Evolutionary conservation across 768 basidiomycete species (phyloP).

Genomic region (Naematelia encephala): DNA sequence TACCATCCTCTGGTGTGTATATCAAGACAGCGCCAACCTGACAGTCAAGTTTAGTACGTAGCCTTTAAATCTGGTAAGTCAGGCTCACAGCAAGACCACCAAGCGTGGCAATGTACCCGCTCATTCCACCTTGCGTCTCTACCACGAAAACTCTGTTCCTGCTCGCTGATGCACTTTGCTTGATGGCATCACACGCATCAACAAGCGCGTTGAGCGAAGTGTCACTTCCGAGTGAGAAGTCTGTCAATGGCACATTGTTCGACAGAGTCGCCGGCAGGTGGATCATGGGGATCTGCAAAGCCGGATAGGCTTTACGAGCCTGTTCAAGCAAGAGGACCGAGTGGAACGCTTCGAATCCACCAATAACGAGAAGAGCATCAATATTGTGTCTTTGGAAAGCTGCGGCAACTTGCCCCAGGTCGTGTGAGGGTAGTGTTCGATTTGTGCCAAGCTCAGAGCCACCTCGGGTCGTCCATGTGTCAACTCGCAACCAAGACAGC

Average conservation of each 20-base stretch:
- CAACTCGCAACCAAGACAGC: conserved; percentile 92
- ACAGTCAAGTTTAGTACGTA: no score
- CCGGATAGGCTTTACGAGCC: conserved; percentile 76
- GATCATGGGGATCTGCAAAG: conserved; percentile 91
- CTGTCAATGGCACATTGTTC: conserved; percentile 97
- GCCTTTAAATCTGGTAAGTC: no score
- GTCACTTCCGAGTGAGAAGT: conserved; percentile 91
- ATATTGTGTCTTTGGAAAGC: conserved; percentile 83
- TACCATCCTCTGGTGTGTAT: conserved; percentile 90
- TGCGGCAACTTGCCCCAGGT: conserved; percentile 82
- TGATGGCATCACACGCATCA: conserved; percentile 96
- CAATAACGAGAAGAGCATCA: conserved; percentile 80
- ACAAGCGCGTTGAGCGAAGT: conserved; percentile 97
- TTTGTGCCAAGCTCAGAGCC: conserved; percentile 98
- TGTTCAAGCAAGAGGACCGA: conserved; percentile 73
- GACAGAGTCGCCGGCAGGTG: conserved; percentile 95
- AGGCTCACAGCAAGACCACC: conserved; percentile 86
- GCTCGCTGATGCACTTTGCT: conserved; percentile 95
- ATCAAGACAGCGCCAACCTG: conserved; percentile 88
- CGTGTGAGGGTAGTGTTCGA: conserved; percentile 75
- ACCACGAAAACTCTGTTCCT: conserved; percentile 95
- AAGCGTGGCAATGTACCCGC: conserved; percentile 91
- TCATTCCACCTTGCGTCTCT: conserved; percentile 95
- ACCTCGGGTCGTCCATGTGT: conserved; percentile 91
- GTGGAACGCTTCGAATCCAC: conserved; percentile 93